Conservation (phyloP, 2,329 filamentous ascomycete genomes). For the Colletotrichum godetiae region DNA sequence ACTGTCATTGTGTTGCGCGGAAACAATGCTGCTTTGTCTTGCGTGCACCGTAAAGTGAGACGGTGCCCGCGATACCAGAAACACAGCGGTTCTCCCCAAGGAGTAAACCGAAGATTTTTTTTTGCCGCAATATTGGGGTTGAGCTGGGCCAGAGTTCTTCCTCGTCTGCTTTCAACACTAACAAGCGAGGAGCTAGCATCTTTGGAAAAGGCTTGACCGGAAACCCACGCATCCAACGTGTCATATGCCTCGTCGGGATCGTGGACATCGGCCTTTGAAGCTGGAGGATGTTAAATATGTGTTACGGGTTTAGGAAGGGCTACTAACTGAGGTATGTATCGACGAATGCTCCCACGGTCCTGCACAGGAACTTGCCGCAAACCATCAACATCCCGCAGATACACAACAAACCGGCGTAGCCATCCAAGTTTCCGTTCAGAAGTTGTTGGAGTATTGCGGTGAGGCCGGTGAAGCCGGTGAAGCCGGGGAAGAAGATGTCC, state of each 20-base stretch:
- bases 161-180: background rate
- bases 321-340: conserved; percentile 9
- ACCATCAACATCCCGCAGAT: conserved; percentile 41
- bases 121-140: background rate
- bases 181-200: background rate
- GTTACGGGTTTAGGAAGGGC: background rate
- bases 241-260: too few relatives aligned
- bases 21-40: background rate
- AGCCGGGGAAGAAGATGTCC: conserved; percentile 10
- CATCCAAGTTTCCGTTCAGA: conserved; percentile 4
- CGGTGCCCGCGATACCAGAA: background rate
- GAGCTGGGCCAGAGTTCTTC: background rate
- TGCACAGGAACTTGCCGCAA: conserved; percentile 40
- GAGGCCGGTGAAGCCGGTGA: background rate
- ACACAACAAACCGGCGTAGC: conserved; percentile 1
- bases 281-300: background rate
- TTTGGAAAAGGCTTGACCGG: background rate
- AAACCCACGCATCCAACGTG: background rate
- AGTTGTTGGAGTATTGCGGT: background rate
- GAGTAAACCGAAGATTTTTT: background rate
- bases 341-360: conserved; percentile 42
- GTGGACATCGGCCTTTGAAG: background rate
- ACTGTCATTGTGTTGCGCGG: conserved; percentile 14
- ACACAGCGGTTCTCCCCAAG: background rate
- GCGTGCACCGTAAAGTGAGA: background rate